Evolutionary conservation across 2,329 filamentous ascomycete genomes (phyloP).

Genomic region (Colletotrichum sp.): DNA sequence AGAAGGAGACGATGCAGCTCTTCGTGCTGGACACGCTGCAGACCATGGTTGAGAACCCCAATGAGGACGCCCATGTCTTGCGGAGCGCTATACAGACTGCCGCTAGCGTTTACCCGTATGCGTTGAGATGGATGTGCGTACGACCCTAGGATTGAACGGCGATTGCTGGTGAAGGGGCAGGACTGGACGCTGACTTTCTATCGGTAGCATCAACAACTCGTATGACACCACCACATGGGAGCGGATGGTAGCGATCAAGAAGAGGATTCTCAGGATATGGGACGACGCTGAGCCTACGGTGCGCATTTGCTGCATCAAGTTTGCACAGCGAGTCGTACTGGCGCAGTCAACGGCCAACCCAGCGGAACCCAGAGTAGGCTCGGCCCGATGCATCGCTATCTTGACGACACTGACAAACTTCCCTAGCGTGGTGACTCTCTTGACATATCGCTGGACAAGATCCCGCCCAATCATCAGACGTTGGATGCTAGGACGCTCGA

Average conservation of each 20-base stretch:
- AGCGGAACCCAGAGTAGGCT: constrained; percentile 79
- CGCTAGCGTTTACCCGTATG: constrained; percentile 90
- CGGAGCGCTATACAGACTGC: constrained; percentile 87
- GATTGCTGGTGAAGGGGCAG: background rate
- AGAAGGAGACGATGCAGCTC: constrained; percentile 82
- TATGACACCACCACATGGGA: constrained; percentile 86
- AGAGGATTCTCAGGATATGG: constrained; percentile 87
- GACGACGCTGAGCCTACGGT: constrained; percentile 78
- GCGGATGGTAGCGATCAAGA: constrained; percentile 86
- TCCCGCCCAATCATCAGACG: constrained; percentile 82
- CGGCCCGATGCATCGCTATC: constrained; percentile 10
- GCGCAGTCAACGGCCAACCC: constrained; percentile 87
- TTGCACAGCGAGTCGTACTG: constrained; percentile 90
- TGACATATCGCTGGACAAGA: constrained; percentile 86
- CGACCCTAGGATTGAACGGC: background rate
- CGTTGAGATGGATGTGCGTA: constrained; percentile 94
- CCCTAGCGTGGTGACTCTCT: constrained; percentile 50
- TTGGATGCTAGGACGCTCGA: constrained; percentile 83
- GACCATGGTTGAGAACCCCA: constrained; percentile 71
- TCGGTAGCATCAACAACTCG: constrained; percentile 79
- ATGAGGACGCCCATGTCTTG: constrained; percentile 79
- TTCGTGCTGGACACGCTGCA: constrained; percentile 80
- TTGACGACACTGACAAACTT: constrained; percentile 25
- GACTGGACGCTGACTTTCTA: constrained; percentile 28
- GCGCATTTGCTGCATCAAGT: constrained; percentile 95